A percentile compares a stretch with the other conserved stretches of the same genome.
Conservation (phyloP, 768 basidiomycete genomes). For the Plicaturopsis crispa region DNA sequence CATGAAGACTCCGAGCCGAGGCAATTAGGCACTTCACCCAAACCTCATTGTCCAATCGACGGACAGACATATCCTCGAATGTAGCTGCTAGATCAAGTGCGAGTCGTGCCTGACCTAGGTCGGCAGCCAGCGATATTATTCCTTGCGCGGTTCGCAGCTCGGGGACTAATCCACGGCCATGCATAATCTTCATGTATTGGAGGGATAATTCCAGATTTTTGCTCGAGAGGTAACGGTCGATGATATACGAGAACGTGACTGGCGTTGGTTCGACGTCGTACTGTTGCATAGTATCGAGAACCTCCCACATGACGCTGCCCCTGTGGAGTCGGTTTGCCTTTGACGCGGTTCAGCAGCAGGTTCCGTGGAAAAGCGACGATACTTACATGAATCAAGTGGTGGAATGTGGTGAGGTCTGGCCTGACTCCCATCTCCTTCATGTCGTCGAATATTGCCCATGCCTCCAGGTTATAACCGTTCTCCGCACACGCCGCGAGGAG, state of each 20-base stretch:
- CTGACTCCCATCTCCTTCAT: conserved; percentile 46
- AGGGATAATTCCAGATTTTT: conserved; percentile 63
- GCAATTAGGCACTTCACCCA: conserved; percentile 67
- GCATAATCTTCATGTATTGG: conserved; percentile 54
- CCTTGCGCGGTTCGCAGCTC: conserved; percentile 39
- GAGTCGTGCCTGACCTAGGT: conserved; percentile 49
- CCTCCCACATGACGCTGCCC: conserved; percentile 26
- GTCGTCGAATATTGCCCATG: conserved; percentile 63
- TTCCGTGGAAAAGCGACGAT: neutral
- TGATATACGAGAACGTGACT: conserved; percentile 44
- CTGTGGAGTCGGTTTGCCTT: conserved; percentile 17
- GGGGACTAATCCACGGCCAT: conserved; percentile 38
- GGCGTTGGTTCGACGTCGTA: conserved; percentile 41
- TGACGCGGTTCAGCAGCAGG: neutral
- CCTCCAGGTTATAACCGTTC: conserved; percentile 38
- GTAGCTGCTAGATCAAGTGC: conserved; percentile 63
- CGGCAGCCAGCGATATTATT: conserved; percentile 47
- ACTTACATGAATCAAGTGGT: conserved; percentile 52
- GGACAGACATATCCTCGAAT: conserved; percentile 49
- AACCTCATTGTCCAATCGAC: conserved; percentile 40
- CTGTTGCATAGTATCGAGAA: conserved; percentile 50
- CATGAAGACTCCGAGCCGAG: conserved; percentile 60
- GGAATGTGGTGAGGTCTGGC: conserved; percentile 46
- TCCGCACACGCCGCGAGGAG: conserved; percentile 43
- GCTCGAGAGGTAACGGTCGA: conserved; percentile 34